Base-by-base conservation (phyloP, 2,329 filamentous ascomycete species). In the Macrophomina pseudophaseolina region DNA sequence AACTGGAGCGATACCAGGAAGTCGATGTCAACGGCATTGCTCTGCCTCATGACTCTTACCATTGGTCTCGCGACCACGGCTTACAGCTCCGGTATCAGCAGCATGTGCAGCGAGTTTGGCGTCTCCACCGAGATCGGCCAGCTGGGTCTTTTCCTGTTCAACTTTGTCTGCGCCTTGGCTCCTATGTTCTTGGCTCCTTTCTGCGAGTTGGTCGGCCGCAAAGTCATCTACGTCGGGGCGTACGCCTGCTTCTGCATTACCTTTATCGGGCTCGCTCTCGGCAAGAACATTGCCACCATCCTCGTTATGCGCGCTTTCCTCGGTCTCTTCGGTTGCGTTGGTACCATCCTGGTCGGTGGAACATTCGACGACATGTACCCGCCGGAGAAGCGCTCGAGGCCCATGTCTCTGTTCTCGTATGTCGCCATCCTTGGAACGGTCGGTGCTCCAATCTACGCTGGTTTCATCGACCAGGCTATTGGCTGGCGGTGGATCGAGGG, bases 401-500 rank as follows among this genome's bases (percentile, higher is more conserved):
- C 82, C 38, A 83, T 84, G 81, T 81, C 82, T 11, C 77, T 79
- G 64, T 84, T 84, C 76, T 78, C 80, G 14, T 84, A 79, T 74
- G 76, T 84, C 49, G 82, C 82, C 68, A 84, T 84, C 65, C 78
- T 84, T 66, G 84, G 84, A 52, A 85, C 84, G 9, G 83, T 85
- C 32, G 81, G 78, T 5, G 84, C 84, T 3, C 84, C 84, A 46
- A 84, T 85, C 70, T 85, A 85, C 71, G 82, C 83, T 54, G 82
- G 83, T 51, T 85, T 85, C 76, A 84, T 86, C 71, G 82, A 85
- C 72, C 76, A 84, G 71, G 75, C 81, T 48, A 76, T 86, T 28
- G 83, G 83, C 64, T 85, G 84, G 84, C 76, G 84, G 65, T 86
- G 84, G 84, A 80, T 85, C 32, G 78, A 85, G 72, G 84, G 83